Percentiles rank a stretch among this genome's conserved stretches.
These are phyloP conservation scores for Clonostachys rhizophaga DNA, from an alignment of 2,329 filamentous ascomycete genomes.

Conservation along the genomic window DNA sequence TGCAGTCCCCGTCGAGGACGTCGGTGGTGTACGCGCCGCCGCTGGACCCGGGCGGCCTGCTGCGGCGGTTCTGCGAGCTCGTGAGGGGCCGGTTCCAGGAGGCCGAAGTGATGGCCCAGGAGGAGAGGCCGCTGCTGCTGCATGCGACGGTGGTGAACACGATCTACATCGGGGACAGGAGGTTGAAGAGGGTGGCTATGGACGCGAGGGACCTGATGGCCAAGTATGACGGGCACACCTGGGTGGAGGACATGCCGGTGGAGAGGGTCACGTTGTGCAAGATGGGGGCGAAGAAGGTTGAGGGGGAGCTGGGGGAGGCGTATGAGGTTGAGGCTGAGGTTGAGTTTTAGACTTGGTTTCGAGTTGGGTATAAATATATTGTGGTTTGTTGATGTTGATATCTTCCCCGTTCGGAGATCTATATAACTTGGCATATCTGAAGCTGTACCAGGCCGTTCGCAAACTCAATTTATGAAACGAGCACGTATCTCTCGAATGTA, in stretches of 20 bases:
- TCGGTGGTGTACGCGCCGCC: conserved; percentile 65
- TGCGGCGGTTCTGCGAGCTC: conserved; percentile 54
- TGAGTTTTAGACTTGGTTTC: conserved; percentile 25
- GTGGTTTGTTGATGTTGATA: not conserved
- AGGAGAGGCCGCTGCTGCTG: conserved; percentile 62
- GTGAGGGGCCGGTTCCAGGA: conserved; percentile 50
- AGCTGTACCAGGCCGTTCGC: no score
- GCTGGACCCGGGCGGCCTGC: conserved; percentile 35
- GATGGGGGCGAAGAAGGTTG: conserved; percentile 74
- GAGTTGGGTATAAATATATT: conserved; percentile 1
- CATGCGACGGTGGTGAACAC: conserved; percentile 89
- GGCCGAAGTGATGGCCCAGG: conserved; percentile 49
- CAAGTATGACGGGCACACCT: conserved; percentile 60
- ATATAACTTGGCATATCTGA: no score
- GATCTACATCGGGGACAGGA: conserved; percentile 55
- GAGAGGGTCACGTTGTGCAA: conserved; percentile 73
- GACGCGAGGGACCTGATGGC: conserved; percentile 53
- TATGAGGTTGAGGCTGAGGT: conserved; percentile 51
- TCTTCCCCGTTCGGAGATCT: no score
- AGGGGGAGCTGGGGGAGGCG: conserved; percentile 40
- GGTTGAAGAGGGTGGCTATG: conserved; percentile 32
- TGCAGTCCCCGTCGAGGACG: conserved; percentile 52
- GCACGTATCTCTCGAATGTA: no score
- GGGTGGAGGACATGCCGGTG: conserved; percentile 65
- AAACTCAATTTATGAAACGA: no score